These are phyloP conservation scores for Mycena crocata DNA, from an alignment of 768 basidiomycete species.

Conservation along the genomic window DNA sequence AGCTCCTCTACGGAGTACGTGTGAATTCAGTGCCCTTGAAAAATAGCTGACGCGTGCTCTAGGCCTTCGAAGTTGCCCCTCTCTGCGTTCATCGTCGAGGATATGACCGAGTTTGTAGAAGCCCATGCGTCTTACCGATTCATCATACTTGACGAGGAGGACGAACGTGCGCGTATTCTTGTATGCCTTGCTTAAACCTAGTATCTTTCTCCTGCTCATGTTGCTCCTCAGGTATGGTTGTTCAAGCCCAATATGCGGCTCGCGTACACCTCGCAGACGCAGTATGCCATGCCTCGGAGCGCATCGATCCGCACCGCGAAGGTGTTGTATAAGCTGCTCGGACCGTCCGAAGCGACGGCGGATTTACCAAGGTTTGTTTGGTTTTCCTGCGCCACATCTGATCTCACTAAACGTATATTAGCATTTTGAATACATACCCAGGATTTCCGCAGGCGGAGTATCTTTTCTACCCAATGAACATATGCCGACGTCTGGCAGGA, in stretches of 20 bases:
- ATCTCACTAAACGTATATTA: slow-evolving; percentile 39
- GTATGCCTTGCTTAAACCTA: slow-evolving; percentile 59
- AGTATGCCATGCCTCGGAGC: slow-evolving; percentile 69
- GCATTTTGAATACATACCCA: slow-evolving; percentile 76
- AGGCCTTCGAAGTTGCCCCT: slow-evolving; percentile 69
- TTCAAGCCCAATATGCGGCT: slow-evolving; percentile 92
- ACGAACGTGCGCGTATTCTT: slow-evolving; percentile 80
- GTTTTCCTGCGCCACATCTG: slow-evolving; percentile 10
- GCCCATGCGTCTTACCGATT: slow-evolving; percentile 96
- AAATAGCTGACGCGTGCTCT: slow-evolving; percentile 6
- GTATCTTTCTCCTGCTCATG: background rate
- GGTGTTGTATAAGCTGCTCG: slow-evolving; percentile 85
- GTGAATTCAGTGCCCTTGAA: slow-evolving; percentile 8
- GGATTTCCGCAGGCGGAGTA: slow-evolving; percentile 92
- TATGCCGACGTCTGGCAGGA: slow-evolving; percentile 77
- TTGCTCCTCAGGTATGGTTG: slow-evolving; percentile 79
- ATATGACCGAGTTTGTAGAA: slow-evolving; percentile 91
- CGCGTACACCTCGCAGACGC: slow-evolving; percentile 71
- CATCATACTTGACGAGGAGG: slow-evolving; percentile 87
- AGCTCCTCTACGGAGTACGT: slow-evolving; percentile 73
- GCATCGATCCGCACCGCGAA: slow-evolving; percentile 80
- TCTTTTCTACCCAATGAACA: slow-evolving; percentile 82
- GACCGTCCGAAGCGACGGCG: slow-evolving; percentile 63
- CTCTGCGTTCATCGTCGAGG: slow-evolving; percentile 90
- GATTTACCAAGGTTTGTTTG: slow-evolving; percentile 65